Evolutionary conservation across 306 rosid genomes (phyloP).

Genomic region (Rubus parviflorus): DNA sequence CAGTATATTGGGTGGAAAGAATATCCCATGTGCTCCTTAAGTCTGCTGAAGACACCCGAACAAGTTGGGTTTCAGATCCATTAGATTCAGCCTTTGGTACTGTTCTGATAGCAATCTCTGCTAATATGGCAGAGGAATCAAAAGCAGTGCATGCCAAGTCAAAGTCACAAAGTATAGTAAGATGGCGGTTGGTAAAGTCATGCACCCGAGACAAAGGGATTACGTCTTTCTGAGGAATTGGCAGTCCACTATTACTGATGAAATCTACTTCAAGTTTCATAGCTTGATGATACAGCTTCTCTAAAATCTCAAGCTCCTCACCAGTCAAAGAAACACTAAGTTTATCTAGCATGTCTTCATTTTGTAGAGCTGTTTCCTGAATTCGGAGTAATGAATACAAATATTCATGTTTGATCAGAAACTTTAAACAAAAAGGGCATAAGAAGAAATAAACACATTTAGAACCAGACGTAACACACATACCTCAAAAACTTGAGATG

Average conservation of each 20-base stretch:
- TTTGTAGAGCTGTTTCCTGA: constrained; percentile 21
- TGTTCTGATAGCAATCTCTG: constrained; percentile 18
- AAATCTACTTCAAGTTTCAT: constrained; percentile 25
- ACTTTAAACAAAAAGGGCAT: neutral
- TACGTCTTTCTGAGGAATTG: constrained; percentile 19
- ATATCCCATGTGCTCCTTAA: constrained; percentile 16
- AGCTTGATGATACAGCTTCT: constrained; percentile 27
- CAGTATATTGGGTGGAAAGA: constrained; percentile 17
- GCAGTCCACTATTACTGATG: constrained; percentile 5
- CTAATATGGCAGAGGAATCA: constrained; percentile 25
- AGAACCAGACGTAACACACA: neutral
- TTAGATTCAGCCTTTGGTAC: constrained; percentile 9
- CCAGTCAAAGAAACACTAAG: constrained; percentile 27
- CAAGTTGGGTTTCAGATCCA: constrained; percentile 15
- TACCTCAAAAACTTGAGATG: constrained; percentile 24
- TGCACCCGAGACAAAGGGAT: constrained; percentile 22
- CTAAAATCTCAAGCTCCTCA: constrained; percentile 26
- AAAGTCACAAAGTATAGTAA: constrained; percentile 31
- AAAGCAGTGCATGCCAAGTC: constrained; percentile 33
- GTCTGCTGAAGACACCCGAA: constrained; percentile 14
- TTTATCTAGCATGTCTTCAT: constrained; percentile 27
- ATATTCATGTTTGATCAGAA: neutral
- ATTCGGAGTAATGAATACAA: neutral
- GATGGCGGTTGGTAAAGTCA: constrained; percentile 7
- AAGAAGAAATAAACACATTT: neutral